Evolutionary conservation across 2,329 filamentous ascomycete genomes (phyloP).

Genomic region (Hypoxylon sp.): DNA sequence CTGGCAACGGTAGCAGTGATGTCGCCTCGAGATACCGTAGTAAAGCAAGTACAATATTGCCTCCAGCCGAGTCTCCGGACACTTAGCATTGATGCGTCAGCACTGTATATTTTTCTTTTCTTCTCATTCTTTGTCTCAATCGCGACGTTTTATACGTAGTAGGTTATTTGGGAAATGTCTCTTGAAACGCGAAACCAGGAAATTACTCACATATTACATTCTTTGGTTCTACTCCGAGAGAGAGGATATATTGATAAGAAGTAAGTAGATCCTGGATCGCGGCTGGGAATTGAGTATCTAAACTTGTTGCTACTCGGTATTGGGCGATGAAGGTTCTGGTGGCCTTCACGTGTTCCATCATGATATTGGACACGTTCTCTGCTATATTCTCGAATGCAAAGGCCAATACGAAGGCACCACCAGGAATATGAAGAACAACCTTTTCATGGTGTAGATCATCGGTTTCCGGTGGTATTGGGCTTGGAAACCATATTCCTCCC

Average conservation of each 20-base stretch:
- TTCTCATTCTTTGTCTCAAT: no score
- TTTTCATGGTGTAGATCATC: constrained; percentile 1
- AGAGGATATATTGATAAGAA: constrained; percentile 39
- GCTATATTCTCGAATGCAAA: constrained; percentile 32
- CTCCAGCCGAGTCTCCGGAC: constrained; percentile 46
- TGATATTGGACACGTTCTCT: constrained; percentile 3
- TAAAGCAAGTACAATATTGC: constrained; percentile 42
- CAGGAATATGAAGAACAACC: constrained; percentile 32
- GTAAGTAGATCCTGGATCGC: constrained; percentile 42
- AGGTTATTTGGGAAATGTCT: no score
- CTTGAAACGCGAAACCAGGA: no score
- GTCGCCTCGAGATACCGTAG: constrained; percentile 42
- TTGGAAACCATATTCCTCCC: constrained; percentile 39
- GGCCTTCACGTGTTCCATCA: constrained; percentile 25
- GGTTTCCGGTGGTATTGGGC: not conserved
- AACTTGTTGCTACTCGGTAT: constrained; percentile 37
- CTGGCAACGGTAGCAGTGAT: constrained; percentile 35
- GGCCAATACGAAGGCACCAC: constrained; percentile 43
- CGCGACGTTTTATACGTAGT: no score
- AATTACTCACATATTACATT: constrained; percentile 26
- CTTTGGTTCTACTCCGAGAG: constrained; percentile 33
- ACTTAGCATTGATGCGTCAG: not conserved
- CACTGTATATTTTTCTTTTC: no score
- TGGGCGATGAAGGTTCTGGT: constrained; percentile 35
- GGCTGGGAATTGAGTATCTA: constrained; percentile 40